Base-by-base conservation (phyloP, 139 green algal genomes). In the Ulvella scutata region DNA sequence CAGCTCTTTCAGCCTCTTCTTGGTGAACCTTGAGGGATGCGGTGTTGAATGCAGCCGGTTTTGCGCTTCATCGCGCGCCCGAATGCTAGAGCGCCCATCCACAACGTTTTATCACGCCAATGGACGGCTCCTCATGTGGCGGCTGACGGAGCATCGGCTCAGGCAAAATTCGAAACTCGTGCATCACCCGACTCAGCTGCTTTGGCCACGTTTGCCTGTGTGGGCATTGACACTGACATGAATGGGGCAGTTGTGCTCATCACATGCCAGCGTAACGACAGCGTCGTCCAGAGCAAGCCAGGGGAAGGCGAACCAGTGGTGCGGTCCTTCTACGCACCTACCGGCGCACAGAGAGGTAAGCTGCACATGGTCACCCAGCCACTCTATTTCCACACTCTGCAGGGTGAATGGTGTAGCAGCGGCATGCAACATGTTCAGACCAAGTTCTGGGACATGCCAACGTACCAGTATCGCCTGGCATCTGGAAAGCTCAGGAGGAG, bases 401-500 rank as follows among this genome's bases (percentile, higher is more conserved):
- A 67, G 51, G 51, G n/a, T 67, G 51, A 67, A 36, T 67, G 51
- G 51, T 67, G 51, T 29, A n/a, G 10, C 33, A 36, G n/a, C 33
- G 51, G 51, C 51, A 67, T 67, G 51, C 33, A n/a, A 6, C 31
- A 67, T 26, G 51, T 67, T n/a, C 7, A 26, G 13, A 26, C 51
- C 6, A n/a, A 67, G 6, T 9, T 67, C 6, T 67, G 51, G 51
- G 51, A 67, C 51, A 67, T 67, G 51, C 51, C 51, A 23, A 67
- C 51, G 20, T 67, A 67, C 51, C 31, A 67, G 51, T 67, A 67
- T 67, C 51, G 51, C n/a, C 51, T 67, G n/a, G 51, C 51, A 36
- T 67, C 51, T n/a, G 51, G 51, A 26, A 67, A 67, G 51, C 0
- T 67, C n/a, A 67, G 33, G 51, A n/a, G 51, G 10, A n/a, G 51